phyloP scores from a whole-genome alignment of 148 eudicot genomes.

The Vaccinium darrowii region DNA sequence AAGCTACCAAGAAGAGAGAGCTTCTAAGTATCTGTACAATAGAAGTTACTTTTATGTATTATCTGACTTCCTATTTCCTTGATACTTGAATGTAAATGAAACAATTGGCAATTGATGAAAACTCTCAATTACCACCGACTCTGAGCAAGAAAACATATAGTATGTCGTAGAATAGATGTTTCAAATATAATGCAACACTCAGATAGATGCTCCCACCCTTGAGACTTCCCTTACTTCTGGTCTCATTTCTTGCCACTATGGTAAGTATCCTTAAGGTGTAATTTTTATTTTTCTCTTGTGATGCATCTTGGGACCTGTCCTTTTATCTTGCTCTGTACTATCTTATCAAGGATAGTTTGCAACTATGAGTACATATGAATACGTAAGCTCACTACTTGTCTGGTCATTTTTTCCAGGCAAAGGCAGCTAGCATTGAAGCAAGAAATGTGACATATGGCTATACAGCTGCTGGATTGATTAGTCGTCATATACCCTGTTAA shows the following conservation, averaged over 20 bases:
- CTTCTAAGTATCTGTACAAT: not conserved
- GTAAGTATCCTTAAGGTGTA: not conserved
- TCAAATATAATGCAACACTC: not conserved
- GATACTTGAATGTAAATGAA: not conserved
- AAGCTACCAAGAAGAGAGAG: not conserved
- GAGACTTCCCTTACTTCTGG: too few relatives aligned
- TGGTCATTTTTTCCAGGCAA: slow-evolving; percentile 38
- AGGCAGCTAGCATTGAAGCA: slow-evolving; percentile 86
- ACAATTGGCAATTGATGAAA: not conserved
- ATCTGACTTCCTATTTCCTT: not conserved
- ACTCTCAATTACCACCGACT: not conserved
- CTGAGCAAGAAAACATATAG: not conserved
- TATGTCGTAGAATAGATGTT: not conserved
- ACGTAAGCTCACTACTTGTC: not conserved
- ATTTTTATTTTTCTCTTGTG: not conserved
- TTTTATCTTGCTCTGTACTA: not conserved
- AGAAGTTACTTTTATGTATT: not conserved
- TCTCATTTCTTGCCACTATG: too few relatives aligned
- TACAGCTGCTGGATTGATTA: slow-evolving; percentile 86
- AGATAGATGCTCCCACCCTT: not conserved
- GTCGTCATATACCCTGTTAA: slow-evolving; percentile 98
- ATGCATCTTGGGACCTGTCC: not conserved
- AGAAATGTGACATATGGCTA: slow-evolving; percentile 89
- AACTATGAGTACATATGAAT: not conserved
- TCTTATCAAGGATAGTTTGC: not conserved